A percentile compares a stretch with the other conserved stretches of the same genome.
Evolutionary conservation across 495 filamentous ascomycete species (phyloP).

Genomic region (Neurospora sp.): DNA sequence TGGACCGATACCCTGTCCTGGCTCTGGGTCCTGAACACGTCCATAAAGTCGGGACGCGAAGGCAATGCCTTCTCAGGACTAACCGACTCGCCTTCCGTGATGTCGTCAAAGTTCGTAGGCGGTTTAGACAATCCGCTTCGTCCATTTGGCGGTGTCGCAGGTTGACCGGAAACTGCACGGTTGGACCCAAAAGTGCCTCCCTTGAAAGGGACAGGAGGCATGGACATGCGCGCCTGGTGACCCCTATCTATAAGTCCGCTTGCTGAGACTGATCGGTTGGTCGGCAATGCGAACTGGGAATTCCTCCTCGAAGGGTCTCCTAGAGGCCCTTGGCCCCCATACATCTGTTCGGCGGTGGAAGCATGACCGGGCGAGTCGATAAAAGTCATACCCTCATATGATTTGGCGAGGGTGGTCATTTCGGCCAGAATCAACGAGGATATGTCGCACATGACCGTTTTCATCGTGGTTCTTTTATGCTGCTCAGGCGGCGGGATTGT

Average conservation of each 20-base stretch:
- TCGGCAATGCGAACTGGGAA: conserved; percentile 41
- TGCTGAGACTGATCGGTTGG: conserved; percentile 39
- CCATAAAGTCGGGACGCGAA: conserved; percentile 25
- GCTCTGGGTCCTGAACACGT: conserved; percentile 40
- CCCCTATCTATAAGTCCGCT: conserved; percentile 35
- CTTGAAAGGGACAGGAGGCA: conserved; percentile 47
- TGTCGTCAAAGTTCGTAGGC: conserved; percentile 65
- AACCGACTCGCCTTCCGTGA: conserved; percentile 29
- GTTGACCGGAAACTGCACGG: conserved; percentile 39
- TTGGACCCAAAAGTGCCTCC: conserved; percentile 25
- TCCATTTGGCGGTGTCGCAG: conserved; percentile 40
- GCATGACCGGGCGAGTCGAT: conserved; percentile 63
- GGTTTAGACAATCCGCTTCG: conserved; percentile 44
- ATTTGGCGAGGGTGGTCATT: conserved; percentile 76
- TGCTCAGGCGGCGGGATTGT: conserved; percentile 62
- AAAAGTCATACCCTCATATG: conserved; percentile 65
- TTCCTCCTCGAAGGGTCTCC: conserved; percentile 32
- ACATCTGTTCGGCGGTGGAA: conserved; percentile 20
- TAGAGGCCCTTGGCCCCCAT: conserved; percentile 13
- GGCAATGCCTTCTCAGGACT: conserved; percentile 23
- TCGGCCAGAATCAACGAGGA: conserved; percentile 77
- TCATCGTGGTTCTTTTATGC: conserved; percentile 80
- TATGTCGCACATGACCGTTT: conserved; percentile 88
- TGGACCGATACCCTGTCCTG: conserved; percentile 76
- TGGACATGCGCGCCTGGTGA: conserved; percentile 60